These are phyloP conservation scores for Adiantum capillusveneris DNA, from an alignment of 75 land plant genomes.

Conservation along the genomic window DNA sequence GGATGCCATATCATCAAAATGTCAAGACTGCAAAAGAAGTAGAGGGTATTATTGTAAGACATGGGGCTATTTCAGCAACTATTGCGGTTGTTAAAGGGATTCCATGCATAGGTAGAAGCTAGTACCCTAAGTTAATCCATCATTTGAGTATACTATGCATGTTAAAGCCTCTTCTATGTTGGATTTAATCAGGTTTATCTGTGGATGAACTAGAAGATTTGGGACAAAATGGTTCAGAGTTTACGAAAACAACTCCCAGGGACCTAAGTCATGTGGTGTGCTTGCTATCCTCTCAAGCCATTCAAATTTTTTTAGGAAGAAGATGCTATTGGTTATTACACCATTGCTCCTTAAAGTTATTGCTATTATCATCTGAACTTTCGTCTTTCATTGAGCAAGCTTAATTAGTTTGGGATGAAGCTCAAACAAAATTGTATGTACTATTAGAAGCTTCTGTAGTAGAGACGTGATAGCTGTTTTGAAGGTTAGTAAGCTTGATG, in stretches of 20 bases:
- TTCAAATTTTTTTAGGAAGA: no score
- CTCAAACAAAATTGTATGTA: no score
- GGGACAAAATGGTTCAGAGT: slow-evolving; percentile 52
- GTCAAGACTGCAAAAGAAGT: slow-evolving; percentile 75
- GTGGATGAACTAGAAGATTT: slow-evolving; percentile 56
- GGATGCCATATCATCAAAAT: slow-evolving; percentile 98
- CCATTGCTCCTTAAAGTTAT: no score
- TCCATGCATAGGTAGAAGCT: slow-evolving; percentile 71
- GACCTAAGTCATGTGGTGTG: slow-evolving; percentile 91
- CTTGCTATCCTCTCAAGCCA: no score
- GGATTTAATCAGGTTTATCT: slow-evolving; percentile 46
- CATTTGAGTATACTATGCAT: background rate
- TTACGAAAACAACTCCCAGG: slow-evolving; percentile 78
- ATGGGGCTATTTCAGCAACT: slow-evolving; percentile 93
- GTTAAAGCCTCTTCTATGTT: background rate
- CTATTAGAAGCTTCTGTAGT: no score
- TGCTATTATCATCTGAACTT: no score
- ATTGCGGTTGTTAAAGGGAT: slow-evolving; percentile 90
- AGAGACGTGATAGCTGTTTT: no score
- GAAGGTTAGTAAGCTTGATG: no score
- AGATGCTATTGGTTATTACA: no score
- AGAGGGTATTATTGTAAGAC: slow-evolving; percentile 56
- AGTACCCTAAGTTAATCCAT: background rate
- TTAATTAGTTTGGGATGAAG: no score
- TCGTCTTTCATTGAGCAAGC: no score